These are phyloP conservation scores for Capronia coronata DNA, from an alignment of 2,329 filamentous ascomycete genomes.

Conservation along the genomic window DNA sequence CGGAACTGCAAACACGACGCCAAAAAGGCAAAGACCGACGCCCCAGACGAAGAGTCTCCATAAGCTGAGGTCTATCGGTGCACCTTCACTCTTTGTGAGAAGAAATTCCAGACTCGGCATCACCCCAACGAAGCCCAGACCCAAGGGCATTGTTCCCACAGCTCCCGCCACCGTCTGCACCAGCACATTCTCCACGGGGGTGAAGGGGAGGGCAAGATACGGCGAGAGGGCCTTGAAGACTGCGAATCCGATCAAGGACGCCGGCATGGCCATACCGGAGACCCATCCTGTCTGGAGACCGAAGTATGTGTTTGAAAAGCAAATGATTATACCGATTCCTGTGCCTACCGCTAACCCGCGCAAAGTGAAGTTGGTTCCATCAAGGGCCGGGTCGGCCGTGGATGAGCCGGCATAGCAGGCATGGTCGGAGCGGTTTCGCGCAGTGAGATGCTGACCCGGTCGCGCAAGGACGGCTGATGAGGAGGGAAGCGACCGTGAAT, in stretches of 20 bases:
- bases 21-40: slow-evolving; percentile 89
- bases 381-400: slow-evolving; percentile 31
- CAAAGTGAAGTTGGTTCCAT: slow-evolving; percentile 69
- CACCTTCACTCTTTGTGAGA: slow-evolving; percentile 68
- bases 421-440: slow-evolving; percentile 20
- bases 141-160: slow-evolving; percentile 93
- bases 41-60: slow-evolving; percentile 84
- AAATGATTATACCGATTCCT: slow-evolving; percentile 80
- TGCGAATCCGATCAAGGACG: slow-evolving; percentile 87
- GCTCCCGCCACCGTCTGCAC: slow-evolving; percentile 93
- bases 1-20: slow-evolving; percentile 92
- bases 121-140: slow-evolving; percentile 91
- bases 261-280: slow-evolving; percentile 92
- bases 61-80: slow-evolving; percentile 64
- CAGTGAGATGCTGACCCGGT: slow-evolving; percentile 4
- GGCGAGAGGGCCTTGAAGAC: slow-evolving; percentile 76
- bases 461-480: slow-evolving; percentile 1
- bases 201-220: slow-evolving; percentile 73
- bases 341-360: slow-evolving; percentile 75
- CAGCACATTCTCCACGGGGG: slow-evolving; percentile 90
- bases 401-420: slow-evolving; percentile 20
- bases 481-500: slow-evolving; percentile 14
- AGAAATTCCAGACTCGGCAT: slow-evolving; percentile 88
- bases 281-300: slow-evolving; percentile 86
- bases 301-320: slow-evolving; percentile 97